A percentile compares a stretch with the other conserved stretches of the same genome.
Conservation (phyloP, 2,329 filamentous ascomycete species). For the Pestalotiopsis sp. region DNA sequence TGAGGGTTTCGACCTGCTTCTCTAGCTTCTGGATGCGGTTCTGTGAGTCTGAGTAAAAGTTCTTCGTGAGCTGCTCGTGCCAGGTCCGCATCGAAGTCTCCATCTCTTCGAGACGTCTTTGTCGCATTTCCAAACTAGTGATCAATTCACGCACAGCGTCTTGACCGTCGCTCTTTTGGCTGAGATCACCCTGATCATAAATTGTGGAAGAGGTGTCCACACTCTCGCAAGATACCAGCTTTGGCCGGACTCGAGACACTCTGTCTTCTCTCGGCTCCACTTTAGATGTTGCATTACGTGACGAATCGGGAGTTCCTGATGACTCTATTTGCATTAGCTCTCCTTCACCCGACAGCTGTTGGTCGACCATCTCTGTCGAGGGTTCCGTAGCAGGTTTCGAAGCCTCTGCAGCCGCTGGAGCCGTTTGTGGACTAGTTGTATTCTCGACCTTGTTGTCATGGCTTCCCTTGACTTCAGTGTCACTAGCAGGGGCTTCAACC, state of each 20-base stretch:
- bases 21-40: not conserved
- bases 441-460: not conserved
- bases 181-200: not conserved
- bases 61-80: not conserved
- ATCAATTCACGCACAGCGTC: constrained; percentile 3
- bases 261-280: not conserved
- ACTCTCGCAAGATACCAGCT: not conserved
- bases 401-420: not conserved
- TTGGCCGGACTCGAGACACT: not conserved
- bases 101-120: constrained; percentile 4
- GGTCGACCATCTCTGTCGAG: not conserved
- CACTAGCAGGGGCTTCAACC: not conserved
- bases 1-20: not conserved
- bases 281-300: not conserved
- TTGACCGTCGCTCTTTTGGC: not conserved
- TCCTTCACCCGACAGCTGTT: not conserved
- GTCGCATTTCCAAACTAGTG: constrained; percentile 2
- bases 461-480: not conserved
- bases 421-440: not conserved
- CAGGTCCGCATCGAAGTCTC: constrained; percentile 1
- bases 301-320: not conserved
- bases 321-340: not conserved
- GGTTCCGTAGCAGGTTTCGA: not conserved
- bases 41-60: not conserved
- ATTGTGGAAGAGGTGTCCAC: not conserved